Conservation (phyloP, 1,284 basidiomycete genomes). For the Ganoderma resinaceum region DNA sequence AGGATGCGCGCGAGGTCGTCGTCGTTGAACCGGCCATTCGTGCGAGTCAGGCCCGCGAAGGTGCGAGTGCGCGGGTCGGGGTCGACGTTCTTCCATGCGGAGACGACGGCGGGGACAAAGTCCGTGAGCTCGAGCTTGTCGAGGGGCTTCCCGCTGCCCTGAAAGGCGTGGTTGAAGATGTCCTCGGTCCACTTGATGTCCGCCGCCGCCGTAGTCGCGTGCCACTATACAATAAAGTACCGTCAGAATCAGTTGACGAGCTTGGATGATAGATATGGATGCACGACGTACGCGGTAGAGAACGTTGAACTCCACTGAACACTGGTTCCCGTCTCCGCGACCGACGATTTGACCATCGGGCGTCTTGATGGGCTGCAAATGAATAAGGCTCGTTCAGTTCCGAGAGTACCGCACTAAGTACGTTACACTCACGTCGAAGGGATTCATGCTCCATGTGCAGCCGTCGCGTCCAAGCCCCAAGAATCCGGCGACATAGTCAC, state of each 20-base stretch:
- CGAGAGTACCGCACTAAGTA: background rate
- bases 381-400: background rate
- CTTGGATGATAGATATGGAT: background rate
- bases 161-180: constrained; percentile 54
- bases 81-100: constrained; percentile 42
- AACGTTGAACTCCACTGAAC: constrained; percentile 78
- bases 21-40: constrained; percentile 71
- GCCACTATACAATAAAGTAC: constrained; percentile 54
- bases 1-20: constrained; percentile 71
- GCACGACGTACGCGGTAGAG: constrained; percentile 55
- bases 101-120: constrained; percentile 29
- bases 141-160: constrained; percentile 35
- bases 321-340: constrained; percentile 75
- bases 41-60: constrained; percentile 61
- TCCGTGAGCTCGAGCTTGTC: constrained; percentile 28
- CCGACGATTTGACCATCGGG: constrained; percentile 54
- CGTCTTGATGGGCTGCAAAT: constrained; percentile 54
- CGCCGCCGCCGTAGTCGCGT: constrained; percentile 64
- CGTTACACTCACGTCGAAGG: constrained; percentile 54
- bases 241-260: background rate
- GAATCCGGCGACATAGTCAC: constrained; percentile 78
- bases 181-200: constrained; percentile 69
- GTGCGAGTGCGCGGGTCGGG: constrained; percentile 56
- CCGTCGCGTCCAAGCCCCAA: constrained; percentile 70
- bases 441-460: constrained; percentile 65